Conservation (phyloP, 495 filamentous ascomycete species). For the Staphylotrichum tortipilum region DNA sequence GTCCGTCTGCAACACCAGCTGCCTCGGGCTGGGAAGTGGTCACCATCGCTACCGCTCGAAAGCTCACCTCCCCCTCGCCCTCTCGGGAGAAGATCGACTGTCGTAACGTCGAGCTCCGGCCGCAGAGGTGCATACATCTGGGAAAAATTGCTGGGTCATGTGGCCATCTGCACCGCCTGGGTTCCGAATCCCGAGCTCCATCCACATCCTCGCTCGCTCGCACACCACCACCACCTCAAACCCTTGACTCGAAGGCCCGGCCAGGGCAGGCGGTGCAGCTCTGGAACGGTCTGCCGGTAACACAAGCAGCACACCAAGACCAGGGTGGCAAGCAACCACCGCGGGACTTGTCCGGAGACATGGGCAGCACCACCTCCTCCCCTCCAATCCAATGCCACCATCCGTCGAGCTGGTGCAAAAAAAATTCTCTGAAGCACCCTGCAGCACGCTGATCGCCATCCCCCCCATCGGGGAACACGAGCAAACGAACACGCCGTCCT, state of each 20-base stretch:
- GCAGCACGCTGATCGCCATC: neutral
- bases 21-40: too few species aligned
- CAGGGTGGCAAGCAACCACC: slow-evolving; percentile 2
- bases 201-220: too few species aligned
- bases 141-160: slow-evolving; percentile 1
- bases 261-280: neutral
- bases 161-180: neutral
- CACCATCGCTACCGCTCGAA: too few species aligned
- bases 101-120: too few species aligned
- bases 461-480: slow-evolving; percentile 2
- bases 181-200: slow-evolving; percentile 5
- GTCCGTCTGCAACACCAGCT: neutral
- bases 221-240: too few species aligned
- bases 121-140: too few species aligned
- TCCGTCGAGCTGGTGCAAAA: neutral
- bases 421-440: too few species aligned
- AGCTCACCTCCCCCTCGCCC: too few species aligned
- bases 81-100: too few species aligned
- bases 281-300: neutral
- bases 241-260: too few species aligned
- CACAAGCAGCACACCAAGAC: neutral
- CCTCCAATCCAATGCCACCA: neutral
- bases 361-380: too few species aligned
- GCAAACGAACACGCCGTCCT: neutral
- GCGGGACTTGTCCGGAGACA: neutral